Conservation (phyloP, 202 grass and related monocot genomes). For the Hordeum pubiflorum region DNA sequence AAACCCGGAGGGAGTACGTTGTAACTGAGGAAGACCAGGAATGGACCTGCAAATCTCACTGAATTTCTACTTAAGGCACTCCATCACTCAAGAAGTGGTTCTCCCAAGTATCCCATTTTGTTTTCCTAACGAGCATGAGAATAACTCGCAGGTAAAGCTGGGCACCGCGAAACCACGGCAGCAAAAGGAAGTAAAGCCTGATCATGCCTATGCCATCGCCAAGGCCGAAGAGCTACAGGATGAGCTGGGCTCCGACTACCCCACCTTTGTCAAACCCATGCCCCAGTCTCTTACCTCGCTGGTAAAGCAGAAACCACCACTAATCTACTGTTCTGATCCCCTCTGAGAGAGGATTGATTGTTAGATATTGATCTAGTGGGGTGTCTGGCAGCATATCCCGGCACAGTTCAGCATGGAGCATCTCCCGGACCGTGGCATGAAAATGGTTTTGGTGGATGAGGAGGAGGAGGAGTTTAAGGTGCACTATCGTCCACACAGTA, state of each 20-base stretch:
- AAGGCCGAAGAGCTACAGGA: constrained; percentile 15
- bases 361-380: not conserved
- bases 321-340: not conserved
- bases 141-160: not conserved
- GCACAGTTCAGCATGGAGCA: constrained; percentile 5
- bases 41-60: not conserved
- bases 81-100: not conserved
- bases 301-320: not conserved
- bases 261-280: constrained; percentile 13
- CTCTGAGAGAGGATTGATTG: not conserved
- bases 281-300: not conserved
- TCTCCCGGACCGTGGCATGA: not conserved
- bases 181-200: constrained; percentile 11
- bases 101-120: not conserved
- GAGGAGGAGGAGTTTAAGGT: not conserved
- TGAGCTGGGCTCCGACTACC: not conserved
- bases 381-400: constrained; percentile 44
- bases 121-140: not conserved
- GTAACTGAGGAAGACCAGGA: not conserved
- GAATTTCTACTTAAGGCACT: not conserved
- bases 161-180: not conserved
- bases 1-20: not conserved
- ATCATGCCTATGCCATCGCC: constrained; percentile 5
- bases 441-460: not conserved
- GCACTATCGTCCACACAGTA: not conserved